These are phyloP conservation scores for Sclerotinia spermophila DNA, from an alignment of 2,329 filamentous ascomycete species.

Conservation along the genomic window DNA sequence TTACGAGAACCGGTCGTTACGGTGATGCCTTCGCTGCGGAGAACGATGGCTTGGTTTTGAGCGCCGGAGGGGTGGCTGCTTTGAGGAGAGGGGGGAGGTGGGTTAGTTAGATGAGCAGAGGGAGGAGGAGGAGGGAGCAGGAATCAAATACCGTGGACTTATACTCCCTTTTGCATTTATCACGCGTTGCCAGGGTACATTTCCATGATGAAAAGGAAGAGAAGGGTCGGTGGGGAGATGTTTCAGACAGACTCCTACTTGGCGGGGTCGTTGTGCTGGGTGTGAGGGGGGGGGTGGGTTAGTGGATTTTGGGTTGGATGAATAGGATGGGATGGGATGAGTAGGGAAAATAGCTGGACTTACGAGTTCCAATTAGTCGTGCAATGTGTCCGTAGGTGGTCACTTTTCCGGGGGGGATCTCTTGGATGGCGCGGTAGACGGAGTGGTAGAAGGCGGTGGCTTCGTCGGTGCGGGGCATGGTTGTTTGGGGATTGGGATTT, in stretches of 20 bases:
- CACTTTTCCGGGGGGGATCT: constrained; percentile 78
- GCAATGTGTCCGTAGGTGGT: constrained; percentile 86
- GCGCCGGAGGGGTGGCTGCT: constrained; percentile 38
- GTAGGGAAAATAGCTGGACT: constrained; percentile 29
- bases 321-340: background rate
- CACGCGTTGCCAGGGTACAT: constrained; percentile 92
- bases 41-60: constrained; percentile 37
- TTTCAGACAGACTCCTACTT: constrained; percentile 88
- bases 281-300: background rate
- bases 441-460: constrained; percentile 69
- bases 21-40: constrained; percentile 39
- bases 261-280: constrained; percentile 67
- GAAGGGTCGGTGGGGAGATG: constrained; percentile 56
- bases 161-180: constrained; percentile 85
- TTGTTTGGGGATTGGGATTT: background rate
- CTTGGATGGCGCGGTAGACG: constrained; percentile 80
- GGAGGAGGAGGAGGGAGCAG: background rate
- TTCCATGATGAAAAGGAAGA: constrained; percentile 63
- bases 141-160: constrained; percentile 65
- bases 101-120: background rate
- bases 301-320: constrained; percentile 48
- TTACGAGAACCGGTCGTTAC: constrained; percentile 33
- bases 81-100: background rate
- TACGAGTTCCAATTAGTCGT: constrained; percentile 67
- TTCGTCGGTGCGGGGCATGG: constrained; percentile 68